Evolutionary conservation across 1,139 yeast genomes (phyloP).

Genomic region (Blastobotrys indianensis): DNA sequence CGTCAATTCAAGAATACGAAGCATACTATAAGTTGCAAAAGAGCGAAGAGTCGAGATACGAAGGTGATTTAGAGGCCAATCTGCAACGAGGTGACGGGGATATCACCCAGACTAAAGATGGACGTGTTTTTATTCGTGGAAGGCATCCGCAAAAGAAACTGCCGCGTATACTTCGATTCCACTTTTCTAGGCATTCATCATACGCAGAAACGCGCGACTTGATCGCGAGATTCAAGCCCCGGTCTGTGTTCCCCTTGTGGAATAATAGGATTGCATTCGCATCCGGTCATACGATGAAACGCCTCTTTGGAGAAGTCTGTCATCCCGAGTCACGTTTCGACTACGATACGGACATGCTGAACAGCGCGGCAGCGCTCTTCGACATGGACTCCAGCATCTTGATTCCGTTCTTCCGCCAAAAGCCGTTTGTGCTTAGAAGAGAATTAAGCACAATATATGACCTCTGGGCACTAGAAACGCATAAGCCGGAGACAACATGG

Average conservation of each 20-base stretch:
- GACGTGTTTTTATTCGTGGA: not conserved
- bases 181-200: slow-evolving; percentile 54
- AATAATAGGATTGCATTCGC: not conserved
- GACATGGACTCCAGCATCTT: no score
- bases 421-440: no score
- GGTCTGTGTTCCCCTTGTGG: slow-evolving; percentile 32
- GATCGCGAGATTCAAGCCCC: slow-evolving; percentile 38
- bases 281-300: slow-evolving; percentile 34
- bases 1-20: not conserved
- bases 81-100: not conserved
- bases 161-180: slow-evolving; percentile 31
- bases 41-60: not conserved
- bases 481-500: no score
- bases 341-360: not conserved
- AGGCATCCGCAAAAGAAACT: not conserved
- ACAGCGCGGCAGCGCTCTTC: no score
- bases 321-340: slow-evolving; percentile 1
- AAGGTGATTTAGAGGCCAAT: not conserved
- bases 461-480: no score
- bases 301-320: slow-evolving; percentile 44
- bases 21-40: no score
- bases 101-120: not conserved
- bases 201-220: slow-evolving; percentile 42
- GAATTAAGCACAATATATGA: no score
- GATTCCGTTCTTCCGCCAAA: no score